phyloP scores from a whole-genome alignment of 352 stramenopile species.

The Phytophthora pini region DNA sequence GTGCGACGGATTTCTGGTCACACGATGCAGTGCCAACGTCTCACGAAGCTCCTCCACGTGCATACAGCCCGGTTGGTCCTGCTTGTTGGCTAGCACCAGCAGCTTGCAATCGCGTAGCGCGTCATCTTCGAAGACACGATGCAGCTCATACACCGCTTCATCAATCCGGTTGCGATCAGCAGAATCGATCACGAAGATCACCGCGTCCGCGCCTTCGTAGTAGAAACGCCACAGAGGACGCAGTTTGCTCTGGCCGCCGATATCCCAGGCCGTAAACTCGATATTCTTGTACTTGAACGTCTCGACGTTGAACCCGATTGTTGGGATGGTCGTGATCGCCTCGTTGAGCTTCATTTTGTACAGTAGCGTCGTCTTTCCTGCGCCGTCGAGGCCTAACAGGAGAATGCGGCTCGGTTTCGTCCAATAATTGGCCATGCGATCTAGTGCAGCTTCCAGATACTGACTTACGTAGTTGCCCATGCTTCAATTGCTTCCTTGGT shows the following conservation, averaged over 20 bases:
- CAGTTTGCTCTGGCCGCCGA: constrained; percentile 78
- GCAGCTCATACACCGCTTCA: constrained; percentile 49
- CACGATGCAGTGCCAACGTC: constrained; percentile 37
- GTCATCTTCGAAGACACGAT: constrained; percentile 49
- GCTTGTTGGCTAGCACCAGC: constrained; percentile 57
- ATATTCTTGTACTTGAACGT: constrained; percentile 74
- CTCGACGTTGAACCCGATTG: constrained; percentile 86
- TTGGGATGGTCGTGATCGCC: constrained; percentile 69
- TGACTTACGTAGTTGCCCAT: constrained; percentile 46
- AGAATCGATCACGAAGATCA: constrained; percentile 90
- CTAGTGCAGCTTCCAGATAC: constrained; percentile 40
- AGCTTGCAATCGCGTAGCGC: constrained; percentile 44
- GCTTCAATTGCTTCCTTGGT: neutral
- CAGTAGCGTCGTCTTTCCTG: constrained; percentile 96
- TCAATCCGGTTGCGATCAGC: constrained; percentile 57
- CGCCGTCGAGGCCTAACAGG: constrained; percentile 93
- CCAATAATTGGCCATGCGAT: constrained; percentile 42
- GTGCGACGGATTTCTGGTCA: constrained; percentile 43
- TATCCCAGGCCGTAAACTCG: constrained; percentile 82
- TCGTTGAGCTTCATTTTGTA: constrained; percentile 85
- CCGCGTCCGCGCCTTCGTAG: constrained; percentile 56
- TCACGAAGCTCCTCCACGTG: constrained; percentile 31
- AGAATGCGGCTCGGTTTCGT: constrained; percentile 58
- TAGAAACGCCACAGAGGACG: constrained; percentile 81
- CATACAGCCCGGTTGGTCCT: constrained; percentile 43